phyloP scores from a whole-genome alignment of 2,329 filamentous ascomycete genomes.

The Fusarium incarnatum region DNA sequence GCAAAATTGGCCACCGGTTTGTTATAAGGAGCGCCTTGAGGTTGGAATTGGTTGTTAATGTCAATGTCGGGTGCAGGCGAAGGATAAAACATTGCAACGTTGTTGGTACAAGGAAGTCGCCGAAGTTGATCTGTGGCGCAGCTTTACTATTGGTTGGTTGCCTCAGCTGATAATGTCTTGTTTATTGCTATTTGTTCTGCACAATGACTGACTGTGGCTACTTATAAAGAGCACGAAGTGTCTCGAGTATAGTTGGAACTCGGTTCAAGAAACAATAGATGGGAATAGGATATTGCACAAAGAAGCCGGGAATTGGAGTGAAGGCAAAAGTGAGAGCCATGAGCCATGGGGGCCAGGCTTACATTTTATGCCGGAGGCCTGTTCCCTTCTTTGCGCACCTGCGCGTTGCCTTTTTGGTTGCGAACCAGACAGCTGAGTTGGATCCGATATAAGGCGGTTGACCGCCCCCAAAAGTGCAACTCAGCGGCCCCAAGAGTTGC shows the following conservation, averaged over 20 bases:
- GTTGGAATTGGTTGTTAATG: conserved; percentile 13
- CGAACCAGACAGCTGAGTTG: conserved; percentile 22
- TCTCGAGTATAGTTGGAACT: neutral
- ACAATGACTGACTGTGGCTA: conserved; percentile 1
- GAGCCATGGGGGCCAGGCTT: conserved; percentile 4
- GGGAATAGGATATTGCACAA: conserved; percentile 11
- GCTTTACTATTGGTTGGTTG: neutral
- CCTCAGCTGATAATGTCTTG: neutral
- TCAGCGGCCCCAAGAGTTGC: conserved; percentile 1
- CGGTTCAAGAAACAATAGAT: neutral
- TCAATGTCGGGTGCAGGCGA: conserved; percentile 11
- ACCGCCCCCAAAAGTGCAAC: conserved; percentile 22
- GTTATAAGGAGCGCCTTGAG: neutral
- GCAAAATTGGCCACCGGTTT: conserved; percentile 15
- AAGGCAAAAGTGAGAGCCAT: conserved; percentile 9
- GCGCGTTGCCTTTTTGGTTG: conserved; percentile 23
- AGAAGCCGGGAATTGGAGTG: conserved; percentile 4
- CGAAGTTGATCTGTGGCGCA: conserved; percentile 22
- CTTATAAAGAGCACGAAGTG: neutral
- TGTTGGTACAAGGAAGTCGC: conserved; percentile 7
- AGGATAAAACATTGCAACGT: conserved; percentile 22
- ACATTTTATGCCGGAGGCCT: conserved; percentile 22
- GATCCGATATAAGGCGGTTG: conserved; percentile 12
- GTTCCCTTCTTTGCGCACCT: conserved; percentile 11
- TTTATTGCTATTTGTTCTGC: conserved; percentile 3